Percentiles rank a stretch among this genome's conserved stretches.
Evolutionary conservation across 2,329 filamentous ascomycete species (phyloP).

Genomic region (Neofusicoccum laricinum): DNA sequence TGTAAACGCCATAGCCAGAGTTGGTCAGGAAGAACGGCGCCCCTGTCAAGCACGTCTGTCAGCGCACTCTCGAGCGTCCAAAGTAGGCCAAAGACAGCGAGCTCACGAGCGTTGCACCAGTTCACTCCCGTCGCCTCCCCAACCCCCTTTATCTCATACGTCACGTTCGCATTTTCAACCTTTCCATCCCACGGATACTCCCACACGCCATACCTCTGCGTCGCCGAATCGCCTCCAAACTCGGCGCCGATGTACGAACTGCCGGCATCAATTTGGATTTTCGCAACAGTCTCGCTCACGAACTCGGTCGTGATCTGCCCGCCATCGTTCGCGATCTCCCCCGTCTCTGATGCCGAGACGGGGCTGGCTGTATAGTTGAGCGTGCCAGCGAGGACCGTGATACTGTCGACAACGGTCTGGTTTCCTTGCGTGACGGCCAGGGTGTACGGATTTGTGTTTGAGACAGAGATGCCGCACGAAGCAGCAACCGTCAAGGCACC

Average conservation of each 20-base stretch:
- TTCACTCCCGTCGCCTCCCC: conserved; percentile 32
- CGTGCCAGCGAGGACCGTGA: conserved; percentile 21
- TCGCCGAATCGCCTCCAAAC: conserved; percentile 18
- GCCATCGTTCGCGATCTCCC: conserved; percentile 18
- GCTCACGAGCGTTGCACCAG: conserved; percentile 31
- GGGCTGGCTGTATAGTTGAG: conserved; percentile 20
- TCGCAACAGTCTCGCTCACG: conserved; percentile 24
- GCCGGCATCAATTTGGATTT: conserved; percentile 24
- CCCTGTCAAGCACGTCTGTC: background rate
- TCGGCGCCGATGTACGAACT: conserved; percentile 23
- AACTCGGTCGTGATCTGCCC: conserved; percentile 19
- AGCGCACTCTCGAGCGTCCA: no score
- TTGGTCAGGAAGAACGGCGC: conserved; percentile 35
- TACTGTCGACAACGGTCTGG: conserved; percentile 22
- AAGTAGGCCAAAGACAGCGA: no score
- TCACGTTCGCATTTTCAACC: conserved; percentile 24
- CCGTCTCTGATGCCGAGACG: background rate
- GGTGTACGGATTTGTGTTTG: conserved; percentile 11
- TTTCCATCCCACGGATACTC: conserved; percentile 27
- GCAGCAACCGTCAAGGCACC: background rate
- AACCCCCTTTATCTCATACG: conserved; percentile 28
- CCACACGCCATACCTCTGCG: conserved; percentile 27
- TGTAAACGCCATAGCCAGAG: conserved; percentile 33
- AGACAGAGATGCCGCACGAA: background rate
- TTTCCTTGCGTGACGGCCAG: conserved; percentile 22